A percentile compares a stretch with the other conserved stretches of the same genome.
Evolutionary conservation across 768 basidiomycete genomes (phyloP).

Genomic region (Suillus luteus): DNA sequence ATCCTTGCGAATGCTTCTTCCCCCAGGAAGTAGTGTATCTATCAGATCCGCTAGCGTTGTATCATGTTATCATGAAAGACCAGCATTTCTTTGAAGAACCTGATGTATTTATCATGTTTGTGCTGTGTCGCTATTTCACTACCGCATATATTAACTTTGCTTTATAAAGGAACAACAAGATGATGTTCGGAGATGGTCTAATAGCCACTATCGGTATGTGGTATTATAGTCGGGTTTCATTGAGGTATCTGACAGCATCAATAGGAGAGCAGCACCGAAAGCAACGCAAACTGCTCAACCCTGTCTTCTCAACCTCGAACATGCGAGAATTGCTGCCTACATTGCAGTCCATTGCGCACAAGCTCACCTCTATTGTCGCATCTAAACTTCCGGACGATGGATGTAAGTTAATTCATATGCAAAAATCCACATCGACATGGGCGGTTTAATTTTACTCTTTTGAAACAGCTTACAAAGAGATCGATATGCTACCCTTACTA

Average conservation of each 20-base stretch:
- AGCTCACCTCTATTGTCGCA: not conserved
- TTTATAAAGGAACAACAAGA: conserved; percentile 40
- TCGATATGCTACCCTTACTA: conserved; percentile 28
- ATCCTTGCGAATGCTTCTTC: conserved; percentile 1
- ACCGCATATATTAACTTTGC: not conserved
- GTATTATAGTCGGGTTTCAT: conserved; percentile 21
- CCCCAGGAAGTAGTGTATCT: conserved; percentile 31
- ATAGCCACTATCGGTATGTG: conserved; percentile 30
- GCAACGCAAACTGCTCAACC: conserved; percentile 47
- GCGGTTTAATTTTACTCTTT: conserved; percentile 6
- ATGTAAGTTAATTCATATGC: conserved; percentile 6
- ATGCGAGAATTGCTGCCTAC: conserved; percentile 37
- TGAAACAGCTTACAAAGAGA: conserved; percentile 16
- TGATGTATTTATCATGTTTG: conserved; percentile 46
- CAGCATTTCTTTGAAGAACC: conserved; percentile 53
- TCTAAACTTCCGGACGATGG: not conserved
- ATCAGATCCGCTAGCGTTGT: conserved; percentile 51
- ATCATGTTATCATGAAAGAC: conserved; percentile 49
- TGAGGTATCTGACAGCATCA: not conserved
- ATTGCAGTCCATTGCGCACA: conserved; percentile 3
- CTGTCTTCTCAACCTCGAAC: conserved; percentile 44
- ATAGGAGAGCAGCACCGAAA: conserved; percentile 44
- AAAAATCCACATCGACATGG: not conserved
- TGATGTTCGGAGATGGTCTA: conserved; percentile 50
- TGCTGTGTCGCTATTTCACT: not conserved